Evolutionary conservation across 2,329 filamentous ascomycete species (phyloP).

Genomic region (Cordyceps cateniannulata): DNA sequence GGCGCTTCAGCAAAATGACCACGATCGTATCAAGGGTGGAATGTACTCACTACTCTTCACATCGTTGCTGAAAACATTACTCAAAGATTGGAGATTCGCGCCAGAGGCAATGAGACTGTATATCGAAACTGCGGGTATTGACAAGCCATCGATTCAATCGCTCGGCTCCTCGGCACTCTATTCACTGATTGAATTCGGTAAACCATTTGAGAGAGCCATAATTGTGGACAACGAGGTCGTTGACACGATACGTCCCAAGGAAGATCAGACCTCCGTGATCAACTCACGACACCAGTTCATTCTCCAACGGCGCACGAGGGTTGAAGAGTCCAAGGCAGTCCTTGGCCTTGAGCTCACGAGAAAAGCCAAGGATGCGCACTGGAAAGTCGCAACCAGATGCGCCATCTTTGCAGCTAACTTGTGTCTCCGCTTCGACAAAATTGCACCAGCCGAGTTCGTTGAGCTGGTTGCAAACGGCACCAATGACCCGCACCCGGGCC

Average conservation of each 20-base stretch:
- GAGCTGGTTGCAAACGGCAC: conserved; percentile 76
- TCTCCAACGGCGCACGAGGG: conserved; percentile 63
- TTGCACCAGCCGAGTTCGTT: conserved; percentile 76
- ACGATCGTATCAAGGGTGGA: conserved; percentile 88
- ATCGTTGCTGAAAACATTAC: conserved; percentile 78
- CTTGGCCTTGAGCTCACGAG: conserved; percentile 77
- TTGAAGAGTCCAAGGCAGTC: conserved; percentile 77
- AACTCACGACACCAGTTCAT: conserved; percentile 61
- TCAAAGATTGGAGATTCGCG: conserved; percentile 91
- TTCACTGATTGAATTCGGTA: conserved; percentile 85
- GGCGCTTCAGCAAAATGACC: conserved; percentile 73
- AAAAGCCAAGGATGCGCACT: conserved; percentile 74
- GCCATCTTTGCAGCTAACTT: conserved; percentile 87
- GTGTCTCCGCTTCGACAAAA: conserved; percentile 82
- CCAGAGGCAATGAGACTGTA: conserved; percentile 85
- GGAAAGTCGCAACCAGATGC: conserved; percentile 90
- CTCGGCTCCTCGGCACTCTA: conserved; percentile 77
- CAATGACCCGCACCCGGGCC: conserved; percentile 82
- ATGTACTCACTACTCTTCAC: conserved; percentile 89
- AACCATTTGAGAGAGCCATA: conserved; percentile 78
- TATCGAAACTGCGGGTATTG: conserved; percentile 81
- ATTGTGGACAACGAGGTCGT: conserved; percentile 68
- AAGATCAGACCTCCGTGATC: conserved; percentile 57
- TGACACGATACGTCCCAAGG: conserved; percentile 61
- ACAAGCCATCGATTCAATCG: conserved; percentile 91